Conservation (phyloP, 345 rosid genomes). For the Raphanus sativus region DNA sequence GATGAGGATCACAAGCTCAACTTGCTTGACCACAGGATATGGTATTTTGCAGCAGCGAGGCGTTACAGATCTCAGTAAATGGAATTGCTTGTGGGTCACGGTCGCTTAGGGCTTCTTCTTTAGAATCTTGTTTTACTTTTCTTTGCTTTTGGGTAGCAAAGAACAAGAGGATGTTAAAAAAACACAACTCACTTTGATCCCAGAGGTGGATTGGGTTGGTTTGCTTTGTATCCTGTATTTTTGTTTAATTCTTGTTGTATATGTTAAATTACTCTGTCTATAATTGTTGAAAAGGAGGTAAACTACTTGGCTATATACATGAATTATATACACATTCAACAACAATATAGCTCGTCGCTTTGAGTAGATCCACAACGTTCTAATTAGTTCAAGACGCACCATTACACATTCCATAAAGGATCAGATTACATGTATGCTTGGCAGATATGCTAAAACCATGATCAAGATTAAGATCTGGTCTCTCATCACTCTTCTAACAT, state of each 20-base stretch:
- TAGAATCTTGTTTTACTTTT: constrained; percentile 41
- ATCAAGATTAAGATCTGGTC: background rate
- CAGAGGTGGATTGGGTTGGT: background rate
- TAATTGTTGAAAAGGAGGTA: constrained; percentile 13
- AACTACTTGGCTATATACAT: background rate
- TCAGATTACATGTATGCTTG: background rate
- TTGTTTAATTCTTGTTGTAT: constrained; percentile 18
- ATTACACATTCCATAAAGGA: background rate
- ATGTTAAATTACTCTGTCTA: background rate
- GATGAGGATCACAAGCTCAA: constrained; percentile 35
- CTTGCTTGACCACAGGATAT: constrained; percentile 41
- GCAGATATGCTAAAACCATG: background rate
- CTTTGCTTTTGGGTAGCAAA: constrained; percentile 42
- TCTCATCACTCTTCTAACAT: background rate
- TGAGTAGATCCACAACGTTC: background rate
- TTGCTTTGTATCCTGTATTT: constrained; percentile 11
- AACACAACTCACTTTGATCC: background rate
- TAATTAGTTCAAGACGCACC: background rate
- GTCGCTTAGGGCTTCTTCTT: constrained; percentile 45
- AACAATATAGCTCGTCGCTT: background rate
- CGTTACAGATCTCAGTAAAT: constrained; percentile 32
- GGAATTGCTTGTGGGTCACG: constrained; percentile 46
- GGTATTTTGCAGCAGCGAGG: constrained; percentile 42
- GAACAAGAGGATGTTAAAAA: constrained; percentile 40
- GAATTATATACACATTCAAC: background rate